These are phyloP conservation scores for Vicia villosa DNA, from an alignment of 306 rosid genomes.

Conservation along the genomic window DNA sequence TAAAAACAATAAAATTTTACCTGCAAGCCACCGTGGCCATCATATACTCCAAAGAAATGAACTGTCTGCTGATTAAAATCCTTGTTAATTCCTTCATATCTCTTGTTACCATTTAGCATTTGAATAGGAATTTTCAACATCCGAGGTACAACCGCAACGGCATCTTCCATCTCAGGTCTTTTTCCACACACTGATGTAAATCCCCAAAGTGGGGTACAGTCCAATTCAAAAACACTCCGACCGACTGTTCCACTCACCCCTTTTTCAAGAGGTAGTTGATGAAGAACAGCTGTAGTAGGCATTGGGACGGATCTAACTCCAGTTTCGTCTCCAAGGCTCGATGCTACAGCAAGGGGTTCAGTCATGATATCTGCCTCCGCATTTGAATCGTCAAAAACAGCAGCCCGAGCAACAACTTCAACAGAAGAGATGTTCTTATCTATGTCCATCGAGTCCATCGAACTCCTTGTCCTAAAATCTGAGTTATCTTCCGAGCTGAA, in stretches of 20 bases:
- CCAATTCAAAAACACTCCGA: constrained; percentile 90
- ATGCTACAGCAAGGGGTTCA: constrained; percentile 50
- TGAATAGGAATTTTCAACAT: constrained; percentile 73
- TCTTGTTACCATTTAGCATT: constrained; percentile 65
- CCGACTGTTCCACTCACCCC: constrained; percentile 48
- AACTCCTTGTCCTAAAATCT: constrained; percentile 54
- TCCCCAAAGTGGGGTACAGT: constrained; percentile 86
- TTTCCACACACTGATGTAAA: constrained; percentile 71
- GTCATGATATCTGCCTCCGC: constrained; percentile 42
- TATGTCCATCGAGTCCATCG: constrained; percentile 51
- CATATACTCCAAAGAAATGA: constrained; percentile 91
- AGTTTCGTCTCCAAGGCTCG: constrained; percentile 53
- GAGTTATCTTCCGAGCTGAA: constrained; percentile 52
- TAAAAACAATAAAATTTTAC: constrained; percentile 38
- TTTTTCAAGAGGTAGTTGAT: constrained; percentile 60
- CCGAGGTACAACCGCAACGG: constrained; percentile 63
- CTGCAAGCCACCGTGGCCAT: constrained; percentile 96
- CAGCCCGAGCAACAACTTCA: constrained; percentile 47
- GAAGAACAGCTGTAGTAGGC: constrained; percentile 49
- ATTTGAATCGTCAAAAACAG: constrained; percentile 40
- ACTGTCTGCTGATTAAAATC: constrained; percentile 57
- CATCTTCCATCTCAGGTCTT: constrained; percentile 98
- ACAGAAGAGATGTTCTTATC: constrained; percentile 51
- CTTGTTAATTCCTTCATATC: constrained; percentile 61
- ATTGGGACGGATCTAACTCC: constrained; percentile 45